These are phyloP conservation scores for Fusarium concolor DNA, from an alignment of 2,329 filamentous ascomycete genomes.

Conservation along the genomic window DNA sequence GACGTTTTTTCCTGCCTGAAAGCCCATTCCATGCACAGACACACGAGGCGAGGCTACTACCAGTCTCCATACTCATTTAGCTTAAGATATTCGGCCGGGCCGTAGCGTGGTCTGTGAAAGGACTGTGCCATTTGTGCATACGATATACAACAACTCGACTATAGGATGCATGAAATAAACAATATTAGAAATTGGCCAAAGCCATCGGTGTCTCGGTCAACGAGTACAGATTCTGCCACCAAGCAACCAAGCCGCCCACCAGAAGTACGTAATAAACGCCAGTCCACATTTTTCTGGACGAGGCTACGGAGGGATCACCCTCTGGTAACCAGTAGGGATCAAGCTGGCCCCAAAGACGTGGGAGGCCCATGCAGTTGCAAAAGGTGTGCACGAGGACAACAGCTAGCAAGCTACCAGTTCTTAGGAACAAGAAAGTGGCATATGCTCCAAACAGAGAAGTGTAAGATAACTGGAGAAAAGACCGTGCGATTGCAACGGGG, in stretches of 20 bases:
- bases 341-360: slow-evolving; percentile 84
- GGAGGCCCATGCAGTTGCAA: slow-evolving; percentile 93
- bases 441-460: slow-evolving; percentile 95
- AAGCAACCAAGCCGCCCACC: slow-evolving; percentile 75
- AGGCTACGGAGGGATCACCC: slow-evolving; percentile 39
- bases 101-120: slow-evolving; percentile 20
- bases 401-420: slow-evolving; percentile 83
- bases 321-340: slow-evolving; percentile 60
- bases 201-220: slow-evolving; percentile 68
- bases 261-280: slow-evolving; percentile 83
- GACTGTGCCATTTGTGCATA: slow-evolving; percentile 23
- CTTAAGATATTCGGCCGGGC: background rate
- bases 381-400: slow-evolving; percentile 84
- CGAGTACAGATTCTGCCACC: slow-evolving; percentile 76
- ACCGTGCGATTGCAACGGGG: slow-evolving; percentile 73
- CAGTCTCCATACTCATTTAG: slow-evolving; percentile 15
- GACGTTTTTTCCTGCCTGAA: background rate
- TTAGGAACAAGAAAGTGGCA: slow-evolving; percentile 87
- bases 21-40: slow-evolving; percentile 21
- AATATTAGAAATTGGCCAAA: slow-evolving; percentile 47
- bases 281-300: slow-evolving; percentile 68
- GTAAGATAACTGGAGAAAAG: slow-evolving; percentile 86
- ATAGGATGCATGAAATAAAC: slow-evolving; percentile 10
- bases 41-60: background rate
- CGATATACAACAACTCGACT: slow-evolving; percentile 1